Evolutionary conservation across 441 rosid genomes (phyloP), one percentile per base, ranked within the genome.

Genomic region (Flueggea neowawraea): DNA sequence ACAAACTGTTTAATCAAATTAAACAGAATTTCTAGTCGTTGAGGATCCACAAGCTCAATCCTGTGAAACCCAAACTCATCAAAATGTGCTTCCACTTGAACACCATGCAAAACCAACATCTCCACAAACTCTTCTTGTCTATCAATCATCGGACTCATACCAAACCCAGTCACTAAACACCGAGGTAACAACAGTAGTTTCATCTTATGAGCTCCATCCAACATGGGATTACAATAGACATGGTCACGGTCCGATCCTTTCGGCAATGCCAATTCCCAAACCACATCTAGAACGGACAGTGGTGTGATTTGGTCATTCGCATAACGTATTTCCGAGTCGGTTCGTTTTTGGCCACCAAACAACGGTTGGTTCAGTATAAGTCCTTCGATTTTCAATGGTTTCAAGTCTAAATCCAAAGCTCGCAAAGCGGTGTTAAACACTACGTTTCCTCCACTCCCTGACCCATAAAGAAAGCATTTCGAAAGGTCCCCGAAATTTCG

Each of bases 401-500:
- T 51, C 32, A 79, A 6, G 31, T 70, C 72, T 11, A 43, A 43
- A 43, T 43, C 45, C 45, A 43, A 43, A 6, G 12, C 45, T 6
- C 41, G 73, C 0, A 73, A 63, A 17, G 75, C 81, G 10, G 66
- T 28, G 1, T 71, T 67, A 65, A 70, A 73, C 5, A 49, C 77
- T 6, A 80, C 57, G 63, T 80, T 80, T 11, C 75, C 84, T 56
- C 84, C 84, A 50, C 64, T 64, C 13, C 81, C 61, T 7, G 73
- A 65, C 6, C 84, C 81, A 56, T 31, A 66, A 0, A 80, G 65
- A 52, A 68, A 80, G 14, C 78, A 73, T 28, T 85, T 44, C 1
- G 83, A 80, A 61, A 75, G 73, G 52, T 83, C 85, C 0, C 72
- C 88, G 66, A 66, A 76, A 32, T 77, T 69, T 56, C 62, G 61